Evolutionary conservation across 306 rosid species (phyloP).

Genomic region (Cercis canadensis): DNA sequence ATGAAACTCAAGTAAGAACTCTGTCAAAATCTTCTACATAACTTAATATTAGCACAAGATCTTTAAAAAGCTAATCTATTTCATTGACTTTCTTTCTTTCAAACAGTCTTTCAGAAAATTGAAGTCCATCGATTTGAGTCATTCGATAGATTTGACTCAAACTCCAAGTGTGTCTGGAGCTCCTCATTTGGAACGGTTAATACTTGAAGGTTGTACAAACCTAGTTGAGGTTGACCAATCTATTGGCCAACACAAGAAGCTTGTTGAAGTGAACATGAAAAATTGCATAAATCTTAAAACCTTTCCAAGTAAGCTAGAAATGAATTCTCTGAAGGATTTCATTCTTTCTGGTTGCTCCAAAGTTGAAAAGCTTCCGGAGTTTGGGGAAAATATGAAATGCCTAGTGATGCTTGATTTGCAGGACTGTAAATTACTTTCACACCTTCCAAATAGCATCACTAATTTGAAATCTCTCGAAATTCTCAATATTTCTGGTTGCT

Average conservation of each 20-base stretch:
- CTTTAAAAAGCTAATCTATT: no score
- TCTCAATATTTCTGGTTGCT: background rate
- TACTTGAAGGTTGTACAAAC: no score
- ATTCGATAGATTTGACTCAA: no score
- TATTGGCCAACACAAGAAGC: background rate
- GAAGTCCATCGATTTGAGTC: no score
- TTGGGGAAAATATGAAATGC: background rate
- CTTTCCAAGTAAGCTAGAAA: conserved; percentile 34
- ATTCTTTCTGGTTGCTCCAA: background rate
- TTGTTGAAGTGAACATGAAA: background rate
- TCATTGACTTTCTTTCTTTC: no score
- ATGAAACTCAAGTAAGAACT: no score
- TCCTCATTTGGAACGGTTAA: no score
- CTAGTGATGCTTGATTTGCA: background rate
- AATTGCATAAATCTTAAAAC: conserved; percentile 10
- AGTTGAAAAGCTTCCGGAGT: background rate
- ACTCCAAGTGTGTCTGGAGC: no score
- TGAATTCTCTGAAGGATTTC: conserved; percentile 4
- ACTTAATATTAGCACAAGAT: no score
- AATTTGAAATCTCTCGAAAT: background rate
- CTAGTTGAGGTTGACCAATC: conserved; percentile 14
- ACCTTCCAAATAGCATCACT: background rate
- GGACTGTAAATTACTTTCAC: background rate
- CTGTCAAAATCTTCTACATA: no score
- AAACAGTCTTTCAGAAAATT: no score